Percentiles rank a stretch among this genome's conserved stretches.
Conservation (phyloP, 768 basidiomycete species). For the Russula ochroleuca region DNA sequence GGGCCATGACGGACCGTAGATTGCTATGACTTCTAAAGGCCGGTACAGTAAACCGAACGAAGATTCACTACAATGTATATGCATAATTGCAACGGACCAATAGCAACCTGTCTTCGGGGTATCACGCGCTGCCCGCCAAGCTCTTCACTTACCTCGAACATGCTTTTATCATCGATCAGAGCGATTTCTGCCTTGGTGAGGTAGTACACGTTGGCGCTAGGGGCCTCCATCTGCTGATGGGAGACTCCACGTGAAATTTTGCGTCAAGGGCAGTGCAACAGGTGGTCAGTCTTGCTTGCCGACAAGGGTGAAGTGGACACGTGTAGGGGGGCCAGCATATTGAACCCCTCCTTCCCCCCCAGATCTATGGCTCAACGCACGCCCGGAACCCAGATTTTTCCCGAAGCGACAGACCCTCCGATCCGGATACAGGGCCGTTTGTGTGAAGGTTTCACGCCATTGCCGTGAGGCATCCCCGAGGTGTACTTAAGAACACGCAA, state of each 20-base stretch:
- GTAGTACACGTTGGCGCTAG: background rate
- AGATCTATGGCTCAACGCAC: conserved; percentile 16
- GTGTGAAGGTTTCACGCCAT: conserved; percentile 14
- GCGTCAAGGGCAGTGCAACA: conserved; percentile 19
- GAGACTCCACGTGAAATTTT: conserved; percentile 7
- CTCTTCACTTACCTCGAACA: background rate
- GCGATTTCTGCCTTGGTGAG: background rate
- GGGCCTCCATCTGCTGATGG: background rate
- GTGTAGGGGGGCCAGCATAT: background rate
- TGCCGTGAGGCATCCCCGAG: conserved; percentile 19
- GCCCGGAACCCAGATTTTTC: conserved; percentile 17
- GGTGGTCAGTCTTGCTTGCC: background rate
- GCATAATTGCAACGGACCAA: conserved; percentile 9
- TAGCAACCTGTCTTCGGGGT: background rate
- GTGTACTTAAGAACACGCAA: conserved; percentile 12
- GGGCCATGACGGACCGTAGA: conserved; percentile 70
- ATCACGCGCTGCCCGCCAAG: background rate
- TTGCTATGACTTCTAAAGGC: conserved; percentile 40
- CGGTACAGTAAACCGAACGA: conserved; percentile 20
- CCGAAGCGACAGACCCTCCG: background rate
- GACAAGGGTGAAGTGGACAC: conserved; percentile 16
- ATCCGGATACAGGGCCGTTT: conserved; percentile 5
- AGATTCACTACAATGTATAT: conserved; percentile 13
- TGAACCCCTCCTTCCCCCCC: conserved; percentile 5
- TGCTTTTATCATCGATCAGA: background rate